phyloP scores from a whole-genome alignment of 768 basidiomycete genomes.

The Candolleomyces efflorescens region DNA sequence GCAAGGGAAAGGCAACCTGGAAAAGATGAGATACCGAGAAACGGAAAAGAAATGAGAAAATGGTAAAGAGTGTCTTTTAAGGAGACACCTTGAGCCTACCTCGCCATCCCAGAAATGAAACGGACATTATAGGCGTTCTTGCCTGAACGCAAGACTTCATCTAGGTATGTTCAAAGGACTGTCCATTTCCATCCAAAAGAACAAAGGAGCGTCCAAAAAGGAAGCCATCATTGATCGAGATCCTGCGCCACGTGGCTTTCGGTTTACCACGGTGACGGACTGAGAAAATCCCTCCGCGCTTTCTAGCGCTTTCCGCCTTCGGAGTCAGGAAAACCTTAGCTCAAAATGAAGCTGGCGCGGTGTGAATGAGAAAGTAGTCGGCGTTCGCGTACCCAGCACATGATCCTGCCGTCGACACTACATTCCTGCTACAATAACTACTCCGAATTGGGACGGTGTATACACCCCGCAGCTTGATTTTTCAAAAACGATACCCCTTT shows the following conservation, averaged over 20 bases:
- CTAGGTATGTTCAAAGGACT: slow-evolving; percentile 23
- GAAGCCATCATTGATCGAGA: slow-evolving; percentile 18
- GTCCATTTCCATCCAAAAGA: slow-evolving; percentile 20
- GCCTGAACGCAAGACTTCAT: slow-evolving; percentile 9
- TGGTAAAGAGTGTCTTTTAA: slow-evolving; percentile 3
- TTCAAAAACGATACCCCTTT: too few species aligned
- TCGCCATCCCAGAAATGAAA: background rate
- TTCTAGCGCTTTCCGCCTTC: background rate
- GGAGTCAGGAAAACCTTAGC: slow-evolving; percentile 1
- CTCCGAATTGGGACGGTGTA: background rate
- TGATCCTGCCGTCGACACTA: background rate
- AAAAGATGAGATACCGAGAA: slow-evolving; percentile 11
- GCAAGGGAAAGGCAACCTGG: slow-evolving; percentile 4
- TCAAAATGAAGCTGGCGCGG: slow-evolving; percentile 1
- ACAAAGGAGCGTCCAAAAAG: slow-evolving; percentile 25
- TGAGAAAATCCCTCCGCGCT: slow-evolving; percentile 7
- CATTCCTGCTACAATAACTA: background rate
- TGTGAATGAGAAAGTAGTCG: background rate
- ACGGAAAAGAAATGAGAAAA: slow-evolving; percentile 6
- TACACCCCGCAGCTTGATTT: background rate
- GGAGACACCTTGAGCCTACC: slow-evolving; percentile 2
- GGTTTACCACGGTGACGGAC: slow-evolving; percentile 3
- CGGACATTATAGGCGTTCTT: slow-evolving; percentile 11
- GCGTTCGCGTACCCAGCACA: slow-evolving; percentile 1
- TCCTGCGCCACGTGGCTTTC: slow-evolving; percentile 18